Base-by-base conservation (phyloP, 306 rosid genomes). In the Quillaja saponaria region DNA sequence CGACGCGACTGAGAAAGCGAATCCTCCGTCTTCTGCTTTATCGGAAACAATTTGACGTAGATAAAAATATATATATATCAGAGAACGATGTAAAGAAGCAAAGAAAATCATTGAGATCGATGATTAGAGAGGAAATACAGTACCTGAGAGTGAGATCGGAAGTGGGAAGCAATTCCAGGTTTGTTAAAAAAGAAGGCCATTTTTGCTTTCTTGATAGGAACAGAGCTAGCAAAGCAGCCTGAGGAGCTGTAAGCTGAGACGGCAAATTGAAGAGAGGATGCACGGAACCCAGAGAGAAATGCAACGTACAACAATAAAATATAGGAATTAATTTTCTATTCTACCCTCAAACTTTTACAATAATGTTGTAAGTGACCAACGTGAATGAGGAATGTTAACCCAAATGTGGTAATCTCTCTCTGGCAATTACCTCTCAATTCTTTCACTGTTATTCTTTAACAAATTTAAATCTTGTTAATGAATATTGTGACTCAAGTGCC, bases 101-200 rank as follows among this genome's bases (percentile, higher is more conserved):
- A 10, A 1, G 16, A 6, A 2, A 21, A 2, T 4, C 35, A 33
- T 10, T 28, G n/a, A 20, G 6, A 25, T 37, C 38, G 40, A 52
- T 44, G 18, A 25, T 25, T 2, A 4, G 4, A 25, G 31, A 25
- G 2, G 31, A 25, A 25, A 25, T 4, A 25, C 31, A 10, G 35
- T 37, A 84, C 88, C 85, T 82, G 85, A 16, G 78, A 61, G 13
- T 76, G 84, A 76, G 95, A 76, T 57, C 83, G 87, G 55, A 88
- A 49, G 61, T 61, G 90, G 13, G 92, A 84, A 44, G 87, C 80
- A 17, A 92, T 17, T 44, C 70, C 8, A 15, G 95, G 76, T 50
- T 72, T 82, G 76, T 71, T 81, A 49, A 88, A 71, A 13, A 88
- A 64, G 81, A 84, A 88, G 15, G 96, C 96, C 98, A 91, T 91